Conservation (phyloP, 495 filamentous ascomycete species). For the Coniosporium apollinis region DNA sequence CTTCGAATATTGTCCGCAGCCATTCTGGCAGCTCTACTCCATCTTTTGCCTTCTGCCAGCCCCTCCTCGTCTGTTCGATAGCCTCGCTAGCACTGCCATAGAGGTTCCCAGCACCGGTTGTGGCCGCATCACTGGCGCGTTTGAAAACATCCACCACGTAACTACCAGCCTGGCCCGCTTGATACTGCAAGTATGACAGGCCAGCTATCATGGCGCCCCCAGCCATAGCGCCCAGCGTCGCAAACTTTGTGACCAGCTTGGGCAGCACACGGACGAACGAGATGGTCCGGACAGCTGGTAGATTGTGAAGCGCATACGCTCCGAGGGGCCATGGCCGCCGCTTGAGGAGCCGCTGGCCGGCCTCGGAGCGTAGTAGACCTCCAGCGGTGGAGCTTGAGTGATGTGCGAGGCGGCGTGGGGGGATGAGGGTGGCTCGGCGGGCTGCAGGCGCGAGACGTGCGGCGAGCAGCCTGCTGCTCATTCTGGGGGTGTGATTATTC, state of each 20-base stretch:
- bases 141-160: slow-evolving; percentile 72
- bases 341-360: slow-evolving; percentile 34
- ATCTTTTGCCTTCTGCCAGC: slow-evolving; percentile 72
- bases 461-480: slow-evolving; percentile 73
- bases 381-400: slow-evolving; percentile 44
- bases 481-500: slow-evolving; percentile 16
- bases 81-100: slow-evolving; percentile 55
- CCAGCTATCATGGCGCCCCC: slow-evolving; percentile 76
- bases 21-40: slow-evolving; percentile 61
- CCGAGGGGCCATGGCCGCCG: slow-evolving; percentile 59
- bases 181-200: slow-evolving; percentile 86
- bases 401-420: slow-evolving; percentile 49
- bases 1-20: slow-evolving; percentile 52
- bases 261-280: slow-evolving; percentile 81
- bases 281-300: slow-evolving; percentile 65
- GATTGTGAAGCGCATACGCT: slow-evolving; percentile 63
- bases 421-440: slow-evolving; percentile 27
- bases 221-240: slow-evolving; percentile 74
- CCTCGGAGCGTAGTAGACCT: slow-evolving; percentile 50
- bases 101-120: slow-evolving; percentile 43
- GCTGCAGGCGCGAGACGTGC: slow-evolving; percentile 49
- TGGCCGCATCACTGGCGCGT: slow-evolving; percentile 49
- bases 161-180: slow-evolving; percentile 80
- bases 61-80: slow-evolving; percentile 57
- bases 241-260: slow-evolving; percentile 72